Conservation (phyloP, 371 early-diverging fungal species). For the Syncephalis plumigaleata region DNA sequence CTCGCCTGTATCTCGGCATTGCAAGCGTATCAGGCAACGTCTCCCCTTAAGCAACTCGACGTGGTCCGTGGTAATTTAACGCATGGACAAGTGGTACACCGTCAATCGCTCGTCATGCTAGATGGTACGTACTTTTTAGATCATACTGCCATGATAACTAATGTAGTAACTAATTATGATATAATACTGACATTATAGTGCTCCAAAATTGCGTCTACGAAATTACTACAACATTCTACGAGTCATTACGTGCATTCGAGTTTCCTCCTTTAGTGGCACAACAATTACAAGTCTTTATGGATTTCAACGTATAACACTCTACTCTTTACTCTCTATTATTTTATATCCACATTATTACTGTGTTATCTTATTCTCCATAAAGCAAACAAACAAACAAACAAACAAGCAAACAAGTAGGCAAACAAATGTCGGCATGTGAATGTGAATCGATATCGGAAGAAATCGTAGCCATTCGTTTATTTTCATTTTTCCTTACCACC, state of each 20-base stretch:
- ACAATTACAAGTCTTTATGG: background rate
- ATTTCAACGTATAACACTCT: background rate
- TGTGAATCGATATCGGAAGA: too few relatives aligned
- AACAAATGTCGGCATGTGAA: too few relatives aligned
- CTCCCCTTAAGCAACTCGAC: background rate
- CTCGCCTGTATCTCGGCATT: background rate
- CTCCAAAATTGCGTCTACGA: background rate
- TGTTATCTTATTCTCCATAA: too few relatives aligned
- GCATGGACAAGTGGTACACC: background rate
- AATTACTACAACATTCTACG: background rate
- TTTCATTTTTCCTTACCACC: too few relatives aligned
- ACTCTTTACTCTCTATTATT: too few relatives aligned
- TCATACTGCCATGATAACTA: too few relatives aligned
- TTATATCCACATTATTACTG: too few relatives aligned
- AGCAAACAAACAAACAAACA: too few relatives aligned
- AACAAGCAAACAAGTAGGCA: too few relatives aligned
- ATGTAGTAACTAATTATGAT: too few relatives aligned
- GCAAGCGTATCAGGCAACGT: background rate
- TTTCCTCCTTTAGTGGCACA: background rate
- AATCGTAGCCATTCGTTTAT: too few relatives aligned
- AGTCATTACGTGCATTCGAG: background rate
- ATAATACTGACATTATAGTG: background rate
- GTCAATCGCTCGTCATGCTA: background rate
- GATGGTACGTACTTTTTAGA: background rate
- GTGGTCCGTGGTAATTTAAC: too few relatives aligned